Base-by-base conservation (phyloP, 345 rosid genomes). In the Lumnitzera littorea region DNA sequence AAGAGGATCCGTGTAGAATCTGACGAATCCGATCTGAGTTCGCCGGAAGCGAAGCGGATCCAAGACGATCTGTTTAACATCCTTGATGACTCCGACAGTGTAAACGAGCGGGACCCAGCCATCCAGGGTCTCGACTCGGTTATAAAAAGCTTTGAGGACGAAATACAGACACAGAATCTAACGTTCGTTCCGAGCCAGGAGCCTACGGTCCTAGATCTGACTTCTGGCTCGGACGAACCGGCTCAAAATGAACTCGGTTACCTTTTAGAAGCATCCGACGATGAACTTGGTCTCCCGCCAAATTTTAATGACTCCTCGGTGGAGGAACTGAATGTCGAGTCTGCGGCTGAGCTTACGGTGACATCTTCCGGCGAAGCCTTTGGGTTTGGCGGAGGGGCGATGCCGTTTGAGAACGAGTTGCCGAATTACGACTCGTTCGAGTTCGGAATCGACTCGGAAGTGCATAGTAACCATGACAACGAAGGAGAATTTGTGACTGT, bases 221-320 rank as follows among this genome's bases (percentile, higher is more conserved):
- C 50, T 17, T 49, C 70, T 1, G 62, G n/a, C 11, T 46, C 69
- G 67, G 74, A 63, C 5, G 80, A 61, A 11, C 43, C 43, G 9
- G 58, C 76, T 29, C 81, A 52, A 75, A 74, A 77, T 46, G 95
- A 81, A 51, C 83, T 91, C 0, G 95, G 95, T 0, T 88, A 80
- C 54, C 87, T 88, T 15, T 65, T 83, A 5, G 91, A 86, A 50
- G 95, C 96, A 27, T 86, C 98, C 11, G 96, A 84, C 49, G 90
- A 91, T 13, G 95, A 91, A 76, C 83, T 91, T 1, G 95, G 96
- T 13, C 70, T 91, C 51, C 95, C 91, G 41, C 88, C 96, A 24
- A 68, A 71, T 20, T 68, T 78, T 48, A 56, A 16, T 13, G n/a
- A 53, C 50, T 63, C 78, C 1, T 7, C 62, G 17, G 70, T 24